Percentiles rank a stretch among this genome's conserved stretches.
These are phyloP conservation scores for Calamus simplicifolius DNA, from an alignment of 176 grass and related monocot species.

Conservation along the genomic window DNA sequence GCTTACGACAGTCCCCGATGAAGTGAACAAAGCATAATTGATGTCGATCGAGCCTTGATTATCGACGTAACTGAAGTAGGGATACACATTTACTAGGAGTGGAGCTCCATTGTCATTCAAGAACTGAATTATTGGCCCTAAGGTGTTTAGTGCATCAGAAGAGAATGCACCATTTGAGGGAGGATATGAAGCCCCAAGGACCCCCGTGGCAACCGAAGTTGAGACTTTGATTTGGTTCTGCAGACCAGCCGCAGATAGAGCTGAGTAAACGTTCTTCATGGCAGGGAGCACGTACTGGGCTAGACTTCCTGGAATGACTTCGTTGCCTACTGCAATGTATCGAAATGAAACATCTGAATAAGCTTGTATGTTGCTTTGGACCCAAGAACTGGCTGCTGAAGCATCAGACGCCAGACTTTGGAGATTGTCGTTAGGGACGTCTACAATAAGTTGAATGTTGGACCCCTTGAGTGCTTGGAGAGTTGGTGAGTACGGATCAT, in stretches of 20 bases:
- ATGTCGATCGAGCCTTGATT: background rate
- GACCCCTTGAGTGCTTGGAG: background rate
- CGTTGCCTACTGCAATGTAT: conserved; percentile 8
- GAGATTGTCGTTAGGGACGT: background rate
- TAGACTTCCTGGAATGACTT: background rate
- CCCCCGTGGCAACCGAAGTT: background rate
- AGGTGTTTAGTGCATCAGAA: background rate
- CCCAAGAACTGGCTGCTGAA: background rate
- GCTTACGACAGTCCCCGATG: too few species aligned
- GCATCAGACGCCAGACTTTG: background rate
- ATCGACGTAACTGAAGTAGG: conserved; percentile 1
- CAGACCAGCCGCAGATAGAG: background rate
- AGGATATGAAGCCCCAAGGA: background rate
- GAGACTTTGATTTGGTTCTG: background rate
- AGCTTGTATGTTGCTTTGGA: background rate
- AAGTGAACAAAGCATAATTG: background rate
- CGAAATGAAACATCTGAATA: background rate
- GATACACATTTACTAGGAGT: background rate
- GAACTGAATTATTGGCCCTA: background rate
- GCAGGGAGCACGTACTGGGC: background rate
- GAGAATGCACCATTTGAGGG: background rate
- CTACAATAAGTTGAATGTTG: background rate
- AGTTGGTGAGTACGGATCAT: background rate
- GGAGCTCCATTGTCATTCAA: background rate
- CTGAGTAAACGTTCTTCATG: background rate